Base-by-base conservation (phyloP, 2,329 filamentous ascomycete genomes). In the Ophiostoma novo-ulmi region DNA sequence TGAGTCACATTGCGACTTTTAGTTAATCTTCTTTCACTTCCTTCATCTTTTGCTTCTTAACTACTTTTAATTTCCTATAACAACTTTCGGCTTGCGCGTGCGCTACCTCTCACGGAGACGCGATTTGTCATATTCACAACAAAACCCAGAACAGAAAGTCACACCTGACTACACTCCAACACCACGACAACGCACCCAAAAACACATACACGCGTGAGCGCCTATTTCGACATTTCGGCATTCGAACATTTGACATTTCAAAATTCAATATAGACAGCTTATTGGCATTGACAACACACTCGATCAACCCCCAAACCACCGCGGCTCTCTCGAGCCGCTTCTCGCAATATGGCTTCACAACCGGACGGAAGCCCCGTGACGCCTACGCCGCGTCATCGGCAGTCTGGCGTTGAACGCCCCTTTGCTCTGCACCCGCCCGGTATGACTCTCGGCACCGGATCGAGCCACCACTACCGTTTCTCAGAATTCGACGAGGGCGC, bases 401-500 rank as follows among this genome's bases (percentile, higher is more conserved):
- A 58, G 65, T 61, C 70, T 61, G 73, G 66, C 13, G 67, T 72
- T 38, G 68, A 71, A 22, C 71, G 73, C 13, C 71, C 71, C 2
- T 70, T 73, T 69, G 69, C 73, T 48, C 69, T 74, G 13, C 71
- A 73, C 13, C 73, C 73, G 26, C 73, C 73, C 1, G 69, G 41
- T 0, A 61, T 73, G 65, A 55, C 63, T 22, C 7, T 67, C 11
- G 71, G 73, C 13, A 26, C 82, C 35, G 81, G 80, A 58, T 76
- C 82, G 36, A 79, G 78, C 41, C 83, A 84, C 73, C 87, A 94
- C 74, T 89, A 93, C 74, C 95, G 92, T 80, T 93, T 92, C 70
- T 87, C 88, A 74, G 87, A 88, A 73, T 96, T 97, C 78, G 93
- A 97, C 79, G 87, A 88, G 67, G 89, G 94, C 69, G 82, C 92